phyloP scores from a whole-genome alignment of 805 yeast genomes.

The Starmerella potacharoeniae region DNA sequence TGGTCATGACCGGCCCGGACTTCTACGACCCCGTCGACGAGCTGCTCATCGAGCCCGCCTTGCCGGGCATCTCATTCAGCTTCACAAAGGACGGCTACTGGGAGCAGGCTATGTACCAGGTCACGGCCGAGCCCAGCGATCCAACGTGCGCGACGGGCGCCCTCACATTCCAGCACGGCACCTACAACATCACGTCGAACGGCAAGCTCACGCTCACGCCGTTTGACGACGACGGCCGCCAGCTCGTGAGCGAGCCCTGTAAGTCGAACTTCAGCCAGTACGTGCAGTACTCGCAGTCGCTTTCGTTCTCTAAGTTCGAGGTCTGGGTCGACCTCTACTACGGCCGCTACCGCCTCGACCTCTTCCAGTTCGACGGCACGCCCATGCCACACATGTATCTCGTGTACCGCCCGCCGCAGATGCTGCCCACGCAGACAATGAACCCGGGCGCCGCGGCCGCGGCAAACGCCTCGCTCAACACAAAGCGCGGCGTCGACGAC shows the following conservation, averaged over 20 bases:
- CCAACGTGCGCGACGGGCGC: constrained; percentile 80
- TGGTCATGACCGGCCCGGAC: constrained; percentile 89
- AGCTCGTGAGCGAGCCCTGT: constrained; percentile 80
- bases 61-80: constrained; percentile 88
- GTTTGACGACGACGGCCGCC: constrained; percentile 82
- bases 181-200: constrained; percentile 46
- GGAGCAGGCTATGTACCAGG: constrained; percentile 81
- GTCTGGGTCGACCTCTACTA: constrained; percentile 65
- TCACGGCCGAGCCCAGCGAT: constrained; percentile 32
- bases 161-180: constrained; percentile 81
- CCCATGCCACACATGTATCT: constrained; percentile 78
- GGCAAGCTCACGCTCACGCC: constrained; percentile 66
- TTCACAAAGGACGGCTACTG: constrained; percentile 86
- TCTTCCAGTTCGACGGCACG: constrained; percentile 62
- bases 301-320: constrained; percentile 44
- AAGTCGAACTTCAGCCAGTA: constrained; percentile 38
- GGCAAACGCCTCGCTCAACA: constrained; percentile 31
- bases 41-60: constrained; percentile 82
- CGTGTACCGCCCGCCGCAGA: constrained; percentile 87
- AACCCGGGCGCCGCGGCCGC: constrained; percentile 43
- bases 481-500: constrained; percentile 9
- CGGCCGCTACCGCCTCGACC: constrained; percentile 66
- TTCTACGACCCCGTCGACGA: constrained; percentile 96
- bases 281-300: constrained; percentile 59
- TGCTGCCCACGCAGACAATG: constrained; percentile 87